Evolutionary conservation across 2,329 filamentous ascomycete genomes (phyloP), one percentile per base, ranked within the genome.

Genomic region (Botrytis elliptica): DNA sequence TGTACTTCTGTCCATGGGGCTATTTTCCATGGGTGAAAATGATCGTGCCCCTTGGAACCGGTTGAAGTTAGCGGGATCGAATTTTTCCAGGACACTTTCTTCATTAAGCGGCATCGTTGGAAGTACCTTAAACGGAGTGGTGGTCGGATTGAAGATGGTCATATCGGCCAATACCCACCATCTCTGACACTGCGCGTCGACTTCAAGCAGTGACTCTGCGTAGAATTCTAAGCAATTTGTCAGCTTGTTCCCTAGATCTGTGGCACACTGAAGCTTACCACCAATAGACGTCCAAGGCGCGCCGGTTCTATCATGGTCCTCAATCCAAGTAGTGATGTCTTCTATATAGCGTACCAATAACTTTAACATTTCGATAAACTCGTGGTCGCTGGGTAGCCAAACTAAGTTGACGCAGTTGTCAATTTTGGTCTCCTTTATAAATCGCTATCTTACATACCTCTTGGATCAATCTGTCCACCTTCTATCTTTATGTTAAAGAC

Each of bases 141-240:
- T 55, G 14, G 4, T n/a, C 40, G 29, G 49, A 49, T 42, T 25
- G 20, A 69, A 59, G 14, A 20, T 33, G 29, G 49, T 57, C 36
- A 69, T 59, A 57, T 69, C 46, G 16, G 66, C 66, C 49, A 69
- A 59, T 16, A 14, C n/a, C 66, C 66, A 57, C 66, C 66, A 69
- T 57, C 36, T 69, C 36, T 69, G 66, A n/a, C 66, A 69, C 49
- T 69, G 66, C 10, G 10, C 40, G 6, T 69, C 66, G 10, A 69
- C 66, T 33, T 69, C 36, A 16, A 57, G 36, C n/a, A 69, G 7
- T 25, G 66, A 69, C 1, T 57, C 38, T 33, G 49, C 36, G 38
- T 33, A 33, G 16, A 69, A 57, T 12, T 57, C 49, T 69, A n/a
- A 20, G 16, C 2, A 16, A n/a, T 25, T 42, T 44, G 66, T 69